phyloP scores from a whole-genome alignment of 1,284 basidiomycete genomes.

The Cutaneotrichosporon spelunceum region DNA sequence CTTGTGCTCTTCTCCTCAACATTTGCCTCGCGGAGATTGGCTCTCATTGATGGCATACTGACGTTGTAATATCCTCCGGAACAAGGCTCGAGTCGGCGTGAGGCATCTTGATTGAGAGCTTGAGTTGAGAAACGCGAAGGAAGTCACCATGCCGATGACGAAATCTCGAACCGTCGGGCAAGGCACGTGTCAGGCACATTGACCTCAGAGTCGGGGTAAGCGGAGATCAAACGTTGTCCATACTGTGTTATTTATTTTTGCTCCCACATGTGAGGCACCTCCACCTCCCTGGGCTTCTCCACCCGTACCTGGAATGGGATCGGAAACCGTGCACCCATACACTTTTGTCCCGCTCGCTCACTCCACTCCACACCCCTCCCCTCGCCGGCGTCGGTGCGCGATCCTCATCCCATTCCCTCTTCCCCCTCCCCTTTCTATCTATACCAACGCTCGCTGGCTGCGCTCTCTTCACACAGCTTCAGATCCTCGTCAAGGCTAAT shows the following conservation, averaged over 20 bases:
- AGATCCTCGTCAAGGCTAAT: background rate
- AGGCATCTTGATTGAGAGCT: conserved; percentile 62
- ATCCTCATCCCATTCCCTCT: background rate
- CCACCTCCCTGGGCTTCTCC: too few species aligned
- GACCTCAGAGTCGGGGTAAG: background rate
- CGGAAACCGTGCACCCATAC: background rate
- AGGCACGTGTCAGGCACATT: background rate
- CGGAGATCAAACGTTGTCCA: background rate
- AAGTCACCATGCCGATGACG: background rate
- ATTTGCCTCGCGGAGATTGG: too few species aligned
- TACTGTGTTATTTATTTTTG: background rate
- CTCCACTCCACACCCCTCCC: background rate
- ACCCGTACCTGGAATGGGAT: too few species aligned
- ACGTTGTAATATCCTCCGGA: conserved; percentile 62
- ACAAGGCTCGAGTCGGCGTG: conserved; percentile 77
- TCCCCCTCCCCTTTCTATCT: background rate
- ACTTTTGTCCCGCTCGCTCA: background rate
- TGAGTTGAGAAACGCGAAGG: background rate
- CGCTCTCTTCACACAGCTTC: background rate
- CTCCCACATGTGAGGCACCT: background rate
- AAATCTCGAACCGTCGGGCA: too few species aligned
- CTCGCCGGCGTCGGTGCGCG: background rate
- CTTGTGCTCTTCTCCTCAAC: too few species aligned
- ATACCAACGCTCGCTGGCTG: background rate
- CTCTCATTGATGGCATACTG: conserved; percentile 11